Percentiles rank a stretch among this genome's conserved stretches.
Conservation (phyloP, 805 yeast genomes). For the Zygoascus flipseniorum region DNA sequence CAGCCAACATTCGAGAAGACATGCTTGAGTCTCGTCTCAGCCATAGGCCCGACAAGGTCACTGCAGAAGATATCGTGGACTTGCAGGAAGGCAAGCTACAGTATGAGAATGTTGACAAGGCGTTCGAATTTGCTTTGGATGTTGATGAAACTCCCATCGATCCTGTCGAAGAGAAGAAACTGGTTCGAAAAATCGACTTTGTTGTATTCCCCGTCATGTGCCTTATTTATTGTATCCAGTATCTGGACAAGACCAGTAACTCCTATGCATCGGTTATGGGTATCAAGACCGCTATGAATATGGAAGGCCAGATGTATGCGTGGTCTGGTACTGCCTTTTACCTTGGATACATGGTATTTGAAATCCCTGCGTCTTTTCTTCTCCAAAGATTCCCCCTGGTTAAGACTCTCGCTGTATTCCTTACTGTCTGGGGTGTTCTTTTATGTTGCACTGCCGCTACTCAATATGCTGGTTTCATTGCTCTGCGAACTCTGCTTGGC, state of each 20-base stretch:
- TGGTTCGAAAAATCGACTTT: slow-evolving; percentile 45
- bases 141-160: slow-evolving; percentile 4
- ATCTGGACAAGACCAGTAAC: slow-evolving; percentile 50
- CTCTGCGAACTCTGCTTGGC: slow-evolving; percentile 44
- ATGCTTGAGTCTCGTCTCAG: too few species aligned
- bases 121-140: neutral
- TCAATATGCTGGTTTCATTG: slow-evolving; percentile 35
- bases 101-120: neutral
- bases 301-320: slow-evolving; percentile 33
- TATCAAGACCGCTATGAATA: slow-evolving; percentile 35
- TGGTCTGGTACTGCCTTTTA: slow-evolving; percentile 57
- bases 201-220: slow-evolving; percentile 44
- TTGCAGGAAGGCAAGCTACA: neutral
- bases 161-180: slow-evolving; percentile 16
- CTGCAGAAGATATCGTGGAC: neutral
- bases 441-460: slow-evolving; percentile 24
- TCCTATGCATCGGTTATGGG: slow-evolving; percentile 49
- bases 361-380: slow-evolving; percentile 38
- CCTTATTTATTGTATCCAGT: slow-evolving; percentile 43
- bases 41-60: neutral
- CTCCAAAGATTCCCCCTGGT: slow-evolving; percentile 49
- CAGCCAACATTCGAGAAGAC: too few species aligned
- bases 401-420: slow-evolving; percentile 6
- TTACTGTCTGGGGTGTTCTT: slow-evolving; percentile 13
- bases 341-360: slow-evolving; percentile 54